Conservation (phyloP, 2,329 filamentous ascomycete species). For the Colletotrichum magnum region DNA sequence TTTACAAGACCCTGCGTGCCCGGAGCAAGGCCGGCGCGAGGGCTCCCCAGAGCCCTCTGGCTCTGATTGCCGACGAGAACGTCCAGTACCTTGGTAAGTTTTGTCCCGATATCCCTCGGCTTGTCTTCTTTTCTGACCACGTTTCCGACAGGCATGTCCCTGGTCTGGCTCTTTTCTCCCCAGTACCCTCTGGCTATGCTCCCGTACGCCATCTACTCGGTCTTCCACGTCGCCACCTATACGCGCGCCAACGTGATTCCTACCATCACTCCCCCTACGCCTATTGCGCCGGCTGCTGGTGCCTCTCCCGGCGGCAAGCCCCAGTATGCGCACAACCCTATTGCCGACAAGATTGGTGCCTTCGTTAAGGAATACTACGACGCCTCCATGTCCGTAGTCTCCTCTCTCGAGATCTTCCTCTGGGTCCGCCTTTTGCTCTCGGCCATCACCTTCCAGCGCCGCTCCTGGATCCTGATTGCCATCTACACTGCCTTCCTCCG, state of each 20-base stretch:
- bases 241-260: slow-evolving; percentile 94
- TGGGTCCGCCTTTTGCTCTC: slow-evolving; percentile 87
- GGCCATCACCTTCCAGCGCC: slow-evolving; percentile 88
- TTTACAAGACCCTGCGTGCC: slow-evolving; percentile 96
- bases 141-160: slow-evolving; percentile 79
- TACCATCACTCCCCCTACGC: slow-evolving; percentile 79
- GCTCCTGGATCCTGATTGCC: slow-evolving; percentile 88
- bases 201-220: slow-evolving; percentile 95
- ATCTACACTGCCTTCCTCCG: slow-evolving; percentile 95
- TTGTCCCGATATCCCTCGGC: slow-evolving; percentile 20
- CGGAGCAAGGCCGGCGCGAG: slow-evolving; percentile 81
- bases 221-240: slow-evolving; percentile 99
- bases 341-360: slow-evolving; percentile 86
- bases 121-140: slow-evolving; percentile 13
- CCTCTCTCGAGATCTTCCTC: slow-evolving; percentile 87
- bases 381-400: slow-evolving; percentile 92
- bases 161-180: slow-evolving; percentile 93
- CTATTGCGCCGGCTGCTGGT: slow-evolving; percentile 66
- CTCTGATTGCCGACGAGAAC: slow-evolving; percentile 89
- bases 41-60: slow-evolving; percentile 71
- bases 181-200: slow-evolving; percentile 92
- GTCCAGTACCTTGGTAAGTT: slow-evolving; percentile 91
- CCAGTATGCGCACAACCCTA: slow-evolving; percentile 67
- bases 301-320: slow-evolving; percentile 71
- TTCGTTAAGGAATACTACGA: slow-evolving; percentile 99